These are phyloP conservation scores for Tardiomyces digboiensis DNA, from an alignment of 1,139 yeast species.

Conservation along the genomic window DNA sequence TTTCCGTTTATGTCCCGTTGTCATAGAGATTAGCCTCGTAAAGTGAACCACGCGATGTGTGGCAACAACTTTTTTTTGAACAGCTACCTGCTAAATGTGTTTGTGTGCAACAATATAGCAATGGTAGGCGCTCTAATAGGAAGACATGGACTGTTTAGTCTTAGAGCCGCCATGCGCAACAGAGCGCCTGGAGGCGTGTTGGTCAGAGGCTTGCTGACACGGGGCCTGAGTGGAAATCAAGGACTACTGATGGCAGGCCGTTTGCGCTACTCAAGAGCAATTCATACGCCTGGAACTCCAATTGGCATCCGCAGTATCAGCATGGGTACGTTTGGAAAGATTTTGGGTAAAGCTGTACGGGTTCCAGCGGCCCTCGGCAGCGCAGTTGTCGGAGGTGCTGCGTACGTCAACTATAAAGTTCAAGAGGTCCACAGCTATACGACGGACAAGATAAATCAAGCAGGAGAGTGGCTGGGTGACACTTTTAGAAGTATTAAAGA, in stretches of 20 bases:
- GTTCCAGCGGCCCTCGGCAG: constrained; percentile 78
- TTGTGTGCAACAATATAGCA: too few relatives aligned
- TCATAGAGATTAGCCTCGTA: too few relatives aligned
- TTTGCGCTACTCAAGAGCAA: background rate
- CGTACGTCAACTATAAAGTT: constrained; percentile 83
- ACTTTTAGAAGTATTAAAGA: constrained; percentile 17
- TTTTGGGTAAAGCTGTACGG: background rate
- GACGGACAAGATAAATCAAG: constrained; percentile 49
- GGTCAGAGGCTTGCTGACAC: background rate
- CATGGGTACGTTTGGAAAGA: background rate
- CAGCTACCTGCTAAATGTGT: too few relatives aligned
- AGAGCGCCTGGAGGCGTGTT: background rate
- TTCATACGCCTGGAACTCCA: background rate
- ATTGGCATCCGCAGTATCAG: background rate
- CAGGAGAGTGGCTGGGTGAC: constrained; percentile 48
- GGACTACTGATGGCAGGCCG: background rate
- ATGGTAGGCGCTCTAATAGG: background rate
- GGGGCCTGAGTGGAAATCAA: too few relatives aligned
- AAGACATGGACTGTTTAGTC: background rate
- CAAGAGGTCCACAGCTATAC: constrained; percentile 77
- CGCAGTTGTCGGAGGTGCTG: constrained; percentile 89
- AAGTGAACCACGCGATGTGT: too few relatives aligned
- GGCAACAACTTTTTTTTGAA: too few relatives aligned
- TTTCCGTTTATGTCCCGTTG: too few relatives aligned
- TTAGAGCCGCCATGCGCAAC: background rate